Base-by-base conservation (phyloP, 169 alveolate species). In the Perkinsus chesapeaki region DNA sequence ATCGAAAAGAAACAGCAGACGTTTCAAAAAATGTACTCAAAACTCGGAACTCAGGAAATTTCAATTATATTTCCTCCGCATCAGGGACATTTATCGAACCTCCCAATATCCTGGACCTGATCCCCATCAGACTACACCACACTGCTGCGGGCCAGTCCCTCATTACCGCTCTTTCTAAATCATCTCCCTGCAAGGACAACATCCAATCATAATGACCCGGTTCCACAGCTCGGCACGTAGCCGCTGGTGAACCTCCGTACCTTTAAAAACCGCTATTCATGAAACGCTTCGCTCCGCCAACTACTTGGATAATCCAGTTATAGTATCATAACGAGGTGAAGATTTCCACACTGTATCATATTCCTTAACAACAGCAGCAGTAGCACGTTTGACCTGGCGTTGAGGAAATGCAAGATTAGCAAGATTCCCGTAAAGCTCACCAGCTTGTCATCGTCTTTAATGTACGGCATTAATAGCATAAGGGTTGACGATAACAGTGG, bases 281-380 rank as follows among this genome's bases (percentile, higher is more conserved):
- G 82, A 60, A 60, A 60, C 82, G 82, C 82, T 60, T 60, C 82
- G 82, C 82, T 60, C 82, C 82, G 82, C 82, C 27, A 60, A 60
- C 82, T 23, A 60, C 82, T 60, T 60, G 37, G 82, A 60, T 0
- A 60, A 16, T 27, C 82, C 82, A 0, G 82, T 60, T 5, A 60
- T 60, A 0, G 7, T 23, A 16, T 60, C 82, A 23, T 60, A 60
- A 20, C 82, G 12, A 7, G 82, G 82, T 0, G 82, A 1, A 20
- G 82, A 60, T 23, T 16, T 60, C 82, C 82, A 60, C 82, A 60
- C 82, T 1, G 82, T 60, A 60, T 60, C 82, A 60, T 60, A 60
- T 60, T 60, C 82, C 23, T 60, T 60, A 27, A 60, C 82, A 60
- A 60, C 31, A 20, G 82, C 82, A 3, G 82, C 82, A 20, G 82